These are phyloP conservation scores for Scheffersomyces coipomensis DNA, from an alignment of 805 yeast genomes.

Conservation along the genomic window DNA sequence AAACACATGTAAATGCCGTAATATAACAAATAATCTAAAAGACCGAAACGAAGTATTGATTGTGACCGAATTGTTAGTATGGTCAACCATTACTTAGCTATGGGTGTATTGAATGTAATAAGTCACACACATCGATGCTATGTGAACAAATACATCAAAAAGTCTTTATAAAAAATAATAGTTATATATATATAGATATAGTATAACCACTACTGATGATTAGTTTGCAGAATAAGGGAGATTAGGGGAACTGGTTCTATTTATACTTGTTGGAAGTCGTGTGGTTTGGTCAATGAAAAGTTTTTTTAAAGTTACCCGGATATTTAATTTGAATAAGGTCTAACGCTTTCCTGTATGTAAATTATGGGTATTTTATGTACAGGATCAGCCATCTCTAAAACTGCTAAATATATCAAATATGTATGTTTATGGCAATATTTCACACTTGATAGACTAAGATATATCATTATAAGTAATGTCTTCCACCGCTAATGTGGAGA, in stretches of 20 bases:
- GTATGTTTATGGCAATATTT: no score
- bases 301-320: slow-evolving; percentile 3
- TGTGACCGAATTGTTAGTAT: slow-evolving; percentile 73
- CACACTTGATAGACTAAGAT: no score
- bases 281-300: background rate
- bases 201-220: slow-evolving; percentile 84
- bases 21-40: slow-evolving; percentile 47
- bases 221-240: slow-evolving; percentile 29
- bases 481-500: slow-evolving; percentile 3
- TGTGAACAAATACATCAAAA: background rate
- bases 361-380: no score
- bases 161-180: slow-evolving; percentile 17
- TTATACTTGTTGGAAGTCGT: slow-evolving; percentile 18
- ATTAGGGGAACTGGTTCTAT: slow-evolving; percentile 22
- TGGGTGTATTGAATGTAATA: slow-evolving; percentile 8
- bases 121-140: slow-evolving; percentile 5
- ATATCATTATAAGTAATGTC: no score
- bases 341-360: background rate
- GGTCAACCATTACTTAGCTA: slow-evolving; percentile 74
- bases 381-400: no score
- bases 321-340: background rate
- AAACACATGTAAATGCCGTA: slow-evolving; percentile 16
- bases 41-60: slow-evolving; percentile 73
- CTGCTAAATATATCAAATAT: no score
- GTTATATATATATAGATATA: slow-evolving; percentile 65